These are phyloP conservation scores for Hyparrhenia diplandra DNA, from an alignment of 176 grass and related monocot genomes.

Conservation along the genomic window DNA sequence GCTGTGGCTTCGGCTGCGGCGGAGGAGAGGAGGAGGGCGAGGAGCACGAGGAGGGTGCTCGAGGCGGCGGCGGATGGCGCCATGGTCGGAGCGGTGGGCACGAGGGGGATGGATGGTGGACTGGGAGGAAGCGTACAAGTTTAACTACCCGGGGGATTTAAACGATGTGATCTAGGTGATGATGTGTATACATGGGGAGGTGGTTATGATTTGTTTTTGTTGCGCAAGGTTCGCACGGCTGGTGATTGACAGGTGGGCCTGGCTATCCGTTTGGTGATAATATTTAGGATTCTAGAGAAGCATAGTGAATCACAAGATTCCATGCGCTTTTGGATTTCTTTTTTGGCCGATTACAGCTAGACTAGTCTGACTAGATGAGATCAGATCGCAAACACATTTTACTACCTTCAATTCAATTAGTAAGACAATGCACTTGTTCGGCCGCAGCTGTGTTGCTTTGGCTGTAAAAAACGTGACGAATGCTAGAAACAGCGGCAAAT, in stretches of 20 bases:
- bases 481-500: too few relatives aligned
- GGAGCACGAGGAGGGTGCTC: not conserved
- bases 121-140: not conserved
- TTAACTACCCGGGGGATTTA: not conserved
- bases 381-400: too few relatives aligned
- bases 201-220: not conserved
- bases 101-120: not conserved
- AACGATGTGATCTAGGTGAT: not conserved
- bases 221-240: not conserved
- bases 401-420: too few relatives aligned
- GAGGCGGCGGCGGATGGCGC: not conserved
- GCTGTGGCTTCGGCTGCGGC: too few relatives aligned
- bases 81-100: slow-evolving; percentile 23
- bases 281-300: not conserved
- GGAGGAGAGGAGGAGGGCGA: not conserved
- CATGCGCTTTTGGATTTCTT: not conserved
- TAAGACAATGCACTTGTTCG: too few relatives aligned
- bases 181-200: not conserved
- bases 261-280: not conserved
- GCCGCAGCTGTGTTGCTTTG: too few relatives aligned
- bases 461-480: too few relatives aligned
- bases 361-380: too few relatives aligned
- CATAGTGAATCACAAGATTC: not conserved
- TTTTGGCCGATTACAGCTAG: too few relatives aligned
- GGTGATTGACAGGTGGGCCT: not conserved